Conservation (phyloP, 768 basidiomycete species). For the Hypsizygus marmoreus region DNA sequence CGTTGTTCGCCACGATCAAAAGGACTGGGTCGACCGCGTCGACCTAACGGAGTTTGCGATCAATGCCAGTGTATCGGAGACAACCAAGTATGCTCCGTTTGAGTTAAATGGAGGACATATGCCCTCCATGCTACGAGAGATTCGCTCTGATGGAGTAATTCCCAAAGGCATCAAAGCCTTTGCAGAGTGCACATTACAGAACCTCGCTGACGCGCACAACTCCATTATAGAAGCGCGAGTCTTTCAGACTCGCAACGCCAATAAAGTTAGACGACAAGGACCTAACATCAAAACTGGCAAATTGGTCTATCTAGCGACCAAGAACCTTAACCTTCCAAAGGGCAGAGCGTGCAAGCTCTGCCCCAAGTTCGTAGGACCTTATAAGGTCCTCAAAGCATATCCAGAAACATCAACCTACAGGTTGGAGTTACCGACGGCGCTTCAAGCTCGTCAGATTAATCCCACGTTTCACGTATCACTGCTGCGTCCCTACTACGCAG, state of each 20-base stretch:
- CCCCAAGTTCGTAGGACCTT: slow-evolving; percentile 42
- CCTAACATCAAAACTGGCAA: background rate
- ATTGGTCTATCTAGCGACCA: background rate
- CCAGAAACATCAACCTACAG: slow-evolving; percentile 26
- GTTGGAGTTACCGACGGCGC: background rate
- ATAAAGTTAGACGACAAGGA: background rate
- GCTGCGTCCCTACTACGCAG: slow-evolving; percentile 27
- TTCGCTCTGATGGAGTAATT: background rate
- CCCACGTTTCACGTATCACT: slow-evolving; percentile 35
- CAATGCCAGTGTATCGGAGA: slow-evolving; percentile 21
- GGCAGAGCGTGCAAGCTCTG: slow-evolving; percentile 29
- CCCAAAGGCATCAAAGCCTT: slow-evolving; percentile 24
- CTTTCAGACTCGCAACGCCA: background rate
- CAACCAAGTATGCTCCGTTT: slow-evolving; percentile 38
- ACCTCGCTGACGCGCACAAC: slow-evolving; percentile 35
- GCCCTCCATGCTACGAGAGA: slow-evolving; percentile 17
- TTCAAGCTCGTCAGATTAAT: slow-evolving; percentile 21
- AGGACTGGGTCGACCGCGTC: slow-evolving; percentile 31
- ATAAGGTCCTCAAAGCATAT: slow-evolving; percentile 20
- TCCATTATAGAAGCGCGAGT: slow-evolving; percentile 6
- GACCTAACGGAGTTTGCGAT: slow-evolving; percentile 41
- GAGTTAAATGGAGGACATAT: slow-evolving; percentile 27
- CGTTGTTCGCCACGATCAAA: slow-evolving; percentile 25
- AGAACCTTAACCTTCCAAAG: slow-evolving; percentile 28
- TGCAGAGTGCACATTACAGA: slow-evolving; percentile 19